Base-by-base conservation (phyloP, 441 rosid genomes). In the Croton laevigatus region DNA sequence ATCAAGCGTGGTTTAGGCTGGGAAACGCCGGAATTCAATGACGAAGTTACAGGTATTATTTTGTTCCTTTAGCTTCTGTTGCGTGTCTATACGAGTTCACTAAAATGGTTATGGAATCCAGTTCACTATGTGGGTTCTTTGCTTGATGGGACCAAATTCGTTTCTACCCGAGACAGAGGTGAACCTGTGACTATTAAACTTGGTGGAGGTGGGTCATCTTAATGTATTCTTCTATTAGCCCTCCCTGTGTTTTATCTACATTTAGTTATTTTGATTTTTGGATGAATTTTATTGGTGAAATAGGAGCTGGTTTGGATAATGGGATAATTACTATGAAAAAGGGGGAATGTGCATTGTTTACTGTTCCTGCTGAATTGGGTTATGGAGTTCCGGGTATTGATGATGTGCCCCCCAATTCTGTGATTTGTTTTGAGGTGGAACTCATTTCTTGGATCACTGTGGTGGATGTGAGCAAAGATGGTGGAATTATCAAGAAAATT, bases 401-500 rank as follows among this genome's bases (percentile, higher is more conserved):
- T 22, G 77, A 72, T 0, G 82, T 86, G 75, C 88, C 86, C 0
- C 81, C 90, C 0, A 72, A 79, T 81, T 83, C 82, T 0, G 67
- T 75, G 49, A 54, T 83, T 55, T 83, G 65, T 71, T 86, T 77
- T 46, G 89, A 86, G 60, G 81, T 82, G 27, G 89, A 88, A 72
- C 87, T 88, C 16, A 52, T 81, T 62, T 81, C 88, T 0, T 88
- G 87, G 93, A 80, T 83, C 48, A 77, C 76, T 0, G 88, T 85
- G 67, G 86, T 85, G 81, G 79, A 88, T 70, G 73, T 88, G 55
- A 78, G 81, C 58, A 82, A 76, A 73, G 88, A 88, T 73, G 85
- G 93, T 62, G 87, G 88, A 36, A 78, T 88, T 40, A 38, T 85
- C 59, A 88, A 88, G 85, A 88, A 78, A 75, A 82, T 85, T 74